phyloP scores from a whole-genome alignment of 2,329 filamentous ascomycete species.

The Arachnomyces sp. region DNA sequence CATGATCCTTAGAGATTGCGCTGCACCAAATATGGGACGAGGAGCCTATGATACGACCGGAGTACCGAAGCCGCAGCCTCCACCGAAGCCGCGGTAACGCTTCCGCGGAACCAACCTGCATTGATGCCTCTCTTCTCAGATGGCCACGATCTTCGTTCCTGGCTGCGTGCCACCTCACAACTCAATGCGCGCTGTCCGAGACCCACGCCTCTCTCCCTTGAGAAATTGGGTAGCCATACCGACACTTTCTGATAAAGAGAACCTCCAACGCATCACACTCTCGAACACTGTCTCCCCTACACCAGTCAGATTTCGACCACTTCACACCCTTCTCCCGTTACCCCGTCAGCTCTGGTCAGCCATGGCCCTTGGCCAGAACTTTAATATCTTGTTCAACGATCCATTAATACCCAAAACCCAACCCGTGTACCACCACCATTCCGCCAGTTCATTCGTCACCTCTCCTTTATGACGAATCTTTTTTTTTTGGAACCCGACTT shows the following conservation, averaged over 20 bases:
- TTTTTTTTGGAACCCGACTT: not conserved
- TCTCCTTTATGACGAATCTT: not conserved
- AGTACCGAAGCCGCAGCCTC: conserved; percentile 44
- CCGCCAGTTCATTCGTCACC: not conserved
- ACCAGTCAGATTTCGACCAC: too few relatives aligned
- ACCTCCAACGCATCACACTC: not conserved
- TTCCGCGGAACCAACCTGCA: conserved; percentile 7
- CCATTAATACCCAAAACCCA: conserved; percentile 1
- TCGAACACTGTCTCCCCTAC: too few relatives aligned
- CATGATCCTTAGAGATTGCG: conserved; percentile 36
- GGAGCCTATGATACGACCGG: conserved; percentile 47
- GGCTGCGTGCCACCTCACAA: not conserved
- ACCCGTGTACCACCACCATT: conserved; percentile 4
- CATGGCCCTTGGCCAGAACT: not conserved
- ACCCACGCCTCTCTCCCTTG: not conserved
- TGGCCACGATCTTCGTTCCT: not conserved
- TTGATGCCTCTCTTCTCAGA: not conserved
- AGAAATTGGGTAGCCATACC: not conserved
- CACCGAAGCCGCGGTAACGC: conserved; percentile 27
- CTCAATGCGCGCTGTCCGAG: not conserved
- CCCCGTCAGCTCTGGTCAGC: too few relatives aligned
- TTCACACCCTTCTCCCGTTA: too few relatives aligned
- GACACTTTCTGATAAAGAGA: not conserved
- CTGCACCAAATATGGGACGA: conserved; percentile 43
- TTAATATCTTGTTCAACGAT: conserved; percentile 1